Base-by-base conservation (phyloP, 148 eudicot species). In the Persicaria tinctoria region DNA sequence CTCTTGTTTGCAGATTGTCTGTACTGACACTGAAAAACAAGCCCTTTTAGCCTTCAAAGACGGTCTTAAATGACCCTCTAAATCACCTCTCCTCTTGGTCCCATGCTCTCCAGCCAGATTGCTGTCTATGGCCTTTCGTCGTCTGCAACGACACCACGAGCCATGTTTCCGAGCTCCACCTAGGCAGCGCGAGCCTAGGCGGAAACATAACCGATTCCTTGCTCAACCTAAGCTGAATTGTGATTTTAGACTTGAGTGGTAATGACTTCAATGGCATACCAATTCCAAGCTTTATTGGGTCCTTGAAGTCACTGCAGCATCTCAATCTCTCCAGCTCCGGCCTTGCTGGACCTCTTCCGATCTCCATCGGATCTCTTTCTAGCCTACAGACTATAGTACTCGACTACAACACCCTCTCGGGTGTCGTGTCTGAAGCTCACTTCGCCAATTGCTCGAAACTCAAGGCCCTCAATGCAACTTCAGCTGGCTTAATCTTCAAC, bases 241-340 rank as follows among this genome's bases (percentile, higher is more conserved):
- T 0, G 5, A 45, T 80, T 72, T 72, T 85, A 72, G 85, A 85
- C 77, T 51, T 85, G 75, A 85, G 83, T 49, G 20, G 63, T 41
- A 83, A 76, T 20, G 41, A 80, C 49, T 85, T 85, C 69, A 50
- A 64, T 44, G 57, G 57, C 13, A 73, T 38, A 45, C 66, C 20
- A 59, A 80, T 85, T 47, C 88, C 85, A 12, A 57, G 57, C 5
- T 82, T 79, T 71, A 44, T 83, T 7, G 84, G 86, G n/a, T 76
- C 77, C 44, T 47, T 85, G 51, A 72, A 74, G 20, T 13, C 54
- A 1, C 53, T 84, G 13, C 49, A 44, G 13, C 76, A 79, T 75
- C 84, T 85, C 2, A 73, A 81, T 49, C 82, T 85, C n/a, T 77
- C 76, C 8, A 9, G 3, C 46, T 57, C 79, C 1, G 2, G 32